Base-by-base conservation (phyloP, 1,284 basidiomycete species). In the Trametes polyzona region DNA sequence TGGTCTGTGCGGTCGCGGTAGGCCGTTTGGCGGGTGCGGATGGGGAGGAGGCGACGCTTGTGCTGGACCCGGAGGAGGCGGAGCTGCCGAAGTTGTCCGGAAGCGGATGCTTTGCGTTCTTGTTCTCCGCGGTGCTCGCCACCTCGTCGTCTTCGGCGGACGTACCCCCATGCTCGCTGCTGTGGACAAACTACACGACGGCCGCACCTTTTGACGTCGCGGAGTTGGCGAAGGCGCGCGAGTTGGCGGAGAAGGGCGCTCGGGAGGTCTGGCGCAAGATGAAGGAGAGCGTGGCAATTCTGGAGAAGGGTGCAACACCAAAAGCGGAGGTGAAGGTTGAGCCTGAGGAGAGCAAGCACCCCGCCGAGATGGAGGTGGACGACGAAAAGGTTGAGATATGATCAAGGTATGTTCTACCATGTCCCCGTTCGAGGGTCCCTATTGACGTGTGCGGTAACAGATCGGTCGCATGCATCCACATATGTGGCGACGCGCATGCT, bases 101-200 rank as follows among this genome's bases (percentile, higher is more conserved):
- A 1, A 70, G 75, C 32, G 88, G 84, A 0, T 83, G 81, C 62
- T 90, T 92, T 64, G 88, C 86, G 1, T 91, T 90, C 68, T 66
- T 88, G 50, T 86, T 89, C 69, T 76, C 80, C 3, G 67, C 73
- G 9, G 70, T 64, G 1, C 60, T 69, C 6, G 35, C 62, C 62
- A 42, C 65, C 48, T 6, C 68, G 41, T 3, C 59, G 6, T 12
- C 41, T 6, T 36, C 67, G 12, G 67, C 71, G 11, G 78, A 55
- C 19, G 32, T 47, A 2, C 69, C 68, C 1, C 52, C 57, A 4
- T 66, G 63, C 35, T 66, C 69, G 17, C 54, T 81, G 46, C 78
- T 86, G 3, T 87, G 83, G 83, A 78, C 81, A 12, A 81, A 79
- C 63, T 87, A 84, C 79, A 75, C 73, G 42, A 68, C 75, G 4